Base-by-base conservation (phyloP, 257 asterid species). In the Petunia secreta region DNA sequence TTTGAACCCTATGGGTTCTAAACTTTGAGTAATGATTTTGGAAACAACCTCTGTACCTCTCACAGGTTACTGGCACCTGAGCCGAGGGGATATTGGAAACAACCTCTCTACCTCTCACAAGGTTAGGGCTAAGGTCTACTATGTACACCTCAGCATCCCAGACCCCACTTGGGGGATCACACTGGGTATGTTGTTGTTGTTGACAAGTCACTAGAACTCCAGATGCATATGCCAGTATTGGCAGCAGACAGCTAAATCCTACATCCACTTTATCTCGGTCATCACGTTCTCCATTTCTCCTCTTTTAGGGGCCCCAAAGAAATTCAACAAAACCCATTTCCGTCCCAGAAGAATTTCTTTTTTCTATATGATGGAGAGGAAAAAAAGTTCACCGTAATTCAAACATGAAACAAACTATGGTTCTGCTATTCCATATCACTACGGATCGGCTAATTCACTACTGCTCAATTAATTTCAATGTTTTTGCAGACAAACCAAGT, bases 171-270 rank as follows among this genome's bases (percentile, higher is more conserved):
- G 25, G 0, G 25, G 25, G 25, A 25, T 25, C 0, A 25, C 25
- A 25, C 25, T 25, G 0, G 25, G 25, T 25, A 25, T 25, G 25
- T 25, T 25, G 25, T 25, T 25, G 43, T 15, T 16, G 55, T 15
- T 67, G 75, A 43, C 55, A 67, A 41, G 55, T n/a, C 55, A 44
- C 54, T n/a, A 8, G 39, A 14, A 8, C 15, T 43, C 38, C 15
- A 67, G 75, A 36, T 63, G 14, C 38, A 9, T 37, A 63, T 63
- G 43, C 38, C 57, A 52, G 68, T 63, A 63, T 1, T 0, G 43
- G 68, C n/a, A 36, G 68, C 68, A 63, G n/a, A 63, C 68, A 63
- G 8, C 68, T 63, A 36, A 63, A 63, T 63, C 68, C 68, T 63
- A 25, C 25, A 25, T 25, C 25, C 25, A 25, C 25, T 25, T 25